Base-by-base conservation (phyloP, 192 early-diverging fungal genomes). In the Phlyctochytrium bullatum region DNA sequence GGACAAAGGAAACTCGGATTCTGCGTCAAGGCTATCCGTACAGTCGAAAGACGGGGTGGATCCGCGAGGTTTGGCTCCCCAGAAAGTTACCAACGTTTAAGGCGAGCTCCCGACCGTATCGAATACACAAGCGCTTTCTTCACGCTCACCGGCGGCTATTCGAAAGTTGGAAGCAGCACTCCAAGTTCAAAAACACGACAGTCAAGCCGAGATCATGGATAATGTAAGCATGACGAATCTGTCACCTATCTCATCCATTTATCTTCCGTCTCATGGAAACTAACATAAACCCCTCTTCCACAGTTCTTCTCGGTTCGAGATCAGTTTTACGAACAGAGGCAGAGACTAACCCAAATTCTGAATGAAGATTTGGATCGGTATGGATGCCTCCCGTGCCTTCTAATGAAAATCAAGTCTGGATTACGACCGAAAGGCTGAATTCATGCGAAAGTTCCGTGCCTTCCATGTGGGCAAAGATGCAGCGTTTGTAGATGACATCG, bases 271-370 rank as follows among this genome's bases (percentile, higher is more conserved):
- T 67, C 17, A 61, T 61, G 6, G 20, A n/a, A n/a, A n/a, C n/a
- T n/a, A n/a, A n/a, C n/a, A n/a, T n/a, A 35, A 34, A 52, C 64
- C 50, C n/a, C 16, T 47, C 52, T 14, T 14, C 54, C 2, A 4
- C 53, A 74, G 67, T 83, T 78, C 68, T 81, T 82, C 65, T 54
- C 57, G 0, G 75, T 74, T 3, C 68, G 82, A 25, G 72, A 83
- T 29, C 67, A 78, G 28, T 81, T 80, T 61, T 83, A 78, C 60
- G 79, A 83, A 40, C 76, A 81, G 61, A 57, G 72, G 36, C 52
- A 63, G 24, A 62, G 80, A 32, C 47, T 81, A 47, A 77, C 68
- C 10, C 78, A 83, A 40, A 29, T 78, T 23, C 67, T 83, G 2
- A 29, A 51, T 33, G 82, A 83, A 35, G 82, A 83, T 25, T 68